A percentile compares a stretch with the other conserved stretches of the same genome.
phyloP scores from a whole-genome alignment of 2,329 filamentous ascomycete genomes.

The Phoma sp. region DNA sequence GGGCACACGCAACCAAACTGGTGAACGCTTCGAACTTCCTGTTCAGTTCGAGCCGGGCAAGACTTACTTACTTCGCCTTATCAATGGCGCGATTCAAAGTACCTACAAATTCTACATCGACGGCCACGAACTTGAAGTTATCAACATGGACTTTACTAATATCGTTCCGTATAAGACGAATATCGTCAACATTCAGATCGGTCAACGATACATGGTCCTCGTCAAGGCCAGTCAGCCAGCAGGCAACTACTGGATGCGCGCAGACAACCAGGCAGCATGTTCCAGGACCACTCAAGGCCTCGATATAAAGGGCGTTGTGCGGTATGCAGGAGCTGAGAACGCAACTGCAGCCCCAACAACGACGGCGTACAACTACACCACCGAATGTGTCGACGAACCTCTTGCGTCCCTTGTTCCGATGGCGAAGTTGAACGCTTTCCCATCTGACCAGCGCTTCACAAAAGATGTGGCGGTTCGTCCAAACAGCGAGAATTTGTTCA shows the following conservation, averaged over 20 bases:
- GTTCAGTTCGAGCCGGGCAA: conserved; percentile 40
- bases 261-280: conserved; percentile 29
- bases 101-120: conserved; percentile 51
- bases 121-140: conserved; percentile 47
- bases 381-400: conserved; percentile 47
- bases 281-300: conserved; percentile 24
- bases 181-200: conserved; percentile 33
- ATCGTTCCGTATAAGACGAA: conserved; percentile 45
- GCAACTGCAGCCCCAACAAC: conserved; percentile 35
- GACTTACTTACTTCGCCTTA: conserved; percentile 45
- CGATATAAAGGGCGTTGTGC: conserved; percentile 47
- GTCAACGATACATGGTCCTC: conserved; percentile 42
- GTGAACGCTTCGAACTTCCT: conserved; percentile 27
- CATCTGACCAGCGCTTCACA: conserved; percentile 30
- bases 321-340: conserved; percentile 38
- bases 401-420: conserved; percentile 44
- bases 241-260: conserved; percentile 37
- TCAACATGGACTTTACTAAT: conserved; percentile 50
- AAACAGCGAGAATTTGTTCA: conserved; percentile 46
- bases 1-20: conserved; percentile 24
- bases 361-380: conserved; percentile 40
- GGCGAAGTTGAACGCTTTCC: conserved; percentile 32
- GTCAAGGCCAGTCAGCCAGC: conserved; percentile 30
- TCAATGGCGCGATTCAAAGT: conserved; percentile 48
- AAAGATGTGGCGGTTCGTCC: conserved; percentile 39